Conservation (phyloP, 768 basidiomycete species). For the Boletus patriciae region DNA sequence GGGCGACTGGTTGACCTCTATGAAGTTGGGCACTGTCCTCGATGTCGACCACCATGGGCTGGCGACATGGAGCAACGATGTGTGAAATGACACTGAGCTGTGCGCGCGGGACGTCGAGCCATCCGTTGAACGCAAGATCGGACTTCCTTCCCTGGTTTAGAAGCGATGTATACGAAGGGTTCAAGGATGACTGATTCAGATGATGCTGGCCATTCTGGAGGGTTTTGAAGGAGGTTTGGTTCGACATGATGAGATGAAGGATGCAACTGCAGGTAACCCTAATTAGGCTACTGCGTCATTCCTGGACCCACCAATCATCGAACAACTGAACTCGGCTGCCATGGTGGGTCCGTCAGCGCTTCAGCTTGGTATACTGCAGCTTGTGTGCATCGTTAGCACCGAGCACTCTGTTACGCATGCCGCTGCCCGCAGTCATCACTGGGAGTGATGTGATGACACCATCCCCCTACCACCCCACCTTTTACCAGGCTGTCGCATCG, state of each 20-base stretch:
- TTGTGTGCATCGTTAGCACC: constrained; percentile 42
- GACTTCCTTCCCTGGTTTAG: constrained; percentile 91
- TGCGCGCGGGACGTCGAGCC: constrained; percentile 79
- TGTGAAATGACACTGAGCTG: constrained; percentile 72
- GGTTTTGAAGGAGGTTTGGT: constrained; percentile 15
- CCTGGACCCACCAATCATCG: too few species aligned
- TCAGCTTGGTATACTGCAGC: too few species aligned
- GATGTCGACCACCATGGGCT: constrained; percentile 93
- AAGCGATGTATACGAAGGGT: constrained; percentile 81
- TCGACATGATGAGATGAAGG: constrained; percentile 8
- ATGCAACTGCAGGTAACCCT: background rate
- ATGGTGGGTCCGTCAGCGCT: too few species aligned
- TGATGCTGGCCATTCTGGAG: constrained; percentile 38
- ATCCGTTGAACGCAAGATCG: constrained; percentile 88
- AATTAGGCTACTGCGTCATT: too few species aligned
- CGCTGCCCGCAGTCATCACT: constrained; percentile 41
- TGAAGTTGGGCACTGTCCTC: constrained; percentile 88
- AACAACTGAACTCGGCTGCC: too few species aligned
- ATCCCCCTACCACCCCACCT: constrained; percentile 31
- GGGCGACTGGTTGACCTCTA: constrained; percentile 82
- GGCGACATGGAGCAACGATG: constrained; percentile 94
- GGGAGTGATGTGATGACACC: constrained; percentile 50
- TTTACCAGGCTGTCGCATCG: constrained; percentile 6
- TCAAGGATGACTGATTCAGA: constrained; percentile 57
- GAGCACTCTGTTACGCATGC: constrained; percentile 37